Evolutionary conservation across 495 filamentous ascomycete species (phyloP), one percentile per base, ranked within the genome.

Genomic region (Aspergillus baeticus): DNA sequence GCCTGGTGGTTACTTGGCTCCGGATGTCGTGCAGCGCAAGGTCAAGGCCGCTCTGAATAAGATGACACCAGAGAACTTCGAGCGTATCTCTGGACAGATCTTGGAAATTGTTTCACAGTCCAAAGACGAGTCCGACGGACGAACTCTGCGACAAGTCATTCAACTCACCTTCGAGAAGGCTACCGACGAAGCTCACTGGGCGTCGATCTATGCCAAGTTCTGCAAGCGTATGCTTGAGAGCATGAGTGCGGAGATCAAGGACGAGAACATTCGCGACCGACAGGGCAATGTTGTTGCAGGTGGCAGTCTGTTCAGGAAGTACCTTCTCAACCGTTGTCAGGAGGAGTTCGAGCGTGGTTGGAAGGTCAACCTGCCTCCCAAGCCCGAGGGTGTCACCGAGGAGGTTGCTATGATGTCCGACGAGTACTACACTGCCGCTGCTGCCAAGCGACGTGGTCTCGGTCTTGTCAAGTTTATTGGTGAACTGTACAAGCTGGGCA

Each of bases 51-150:
- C 88, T 44, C 77, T 99, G 62, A 98, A 99, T 83, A 98, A 98
- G 87, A 98, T 99, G 95, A 97, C 94, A 0, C 94, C 94, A 1
- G 94, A 98, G 75, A 98, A 97, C 64, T 99, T 99, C 69, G 92
- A 97, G 62, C 91, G 87, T 78, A 96, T 99, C 55, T 80, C 94
- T 17, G 87, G 89, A 47, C 92, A 98, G 71, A 96, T 99, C 51
- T 81, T 98, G 22, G 83, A 86, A 35, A 98, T 99, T 63, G 91
- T 93, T 33, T 86, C 83, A 10, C 94, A 99, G 67, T 98, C 94
- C 31, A 96, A 95, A 81, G 87, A 93, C 65, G 94, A 99, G 78
- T 81, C 82, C 6, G 95, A 99, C 67, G 94, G 94, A 35, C 87
- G 94, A 15, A 98, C 95, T 2, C 80, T 99, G 48, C 88, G 94